Percentiles rank a stretch among this genome's conserved stretches.
These are phyloP conservation scores for Phialophora chinensis DNA, from an alignment of 2,329 filamentous ascomycete species.

Conservation along the genomic window DNA sequence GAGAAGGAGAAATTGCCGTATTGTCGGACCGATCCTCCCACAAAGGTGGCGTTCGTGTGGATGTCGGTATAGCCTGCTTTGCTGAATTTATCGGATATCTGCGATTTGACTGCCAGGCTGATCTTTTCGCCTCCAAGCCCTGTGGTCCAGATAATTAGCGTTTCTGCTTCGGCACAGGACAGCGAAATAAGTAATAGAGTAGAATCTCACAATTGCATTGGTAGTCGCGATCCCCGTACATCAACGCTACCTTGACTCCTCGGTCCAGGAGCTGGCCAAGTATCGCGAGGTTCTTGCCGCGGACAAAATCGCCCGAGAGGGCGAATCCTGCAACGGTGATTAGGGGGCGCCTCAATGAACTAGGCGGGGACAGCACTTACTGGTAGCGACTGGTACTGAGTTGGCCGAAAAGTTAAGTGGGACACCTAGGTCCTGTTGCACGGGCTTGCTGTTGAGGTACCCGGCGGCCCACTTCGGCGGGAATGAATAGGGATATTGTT, in stretches of 20 bases:
- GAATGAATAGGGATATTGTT: slow-evolving; percentile 53
- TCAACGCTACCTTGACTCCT: slow-evolving; percentile 58
- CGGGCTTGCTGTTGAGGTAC: slow-evolving; percentile 63
- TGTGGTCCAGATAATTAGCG: background rate
- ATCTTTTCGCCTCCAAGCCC: slow-evolving; percentile 62
- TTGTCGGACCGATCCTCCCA: slow-evolving; percentile 52
- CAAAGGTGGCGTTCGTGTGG: slow-evolving; percentile 50
- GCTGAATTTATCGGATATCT: slow-evolving; percentile 52
- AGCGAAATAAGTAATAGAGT: background rate
- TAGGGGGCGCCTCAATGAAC: slow-evolving; percentile 41
- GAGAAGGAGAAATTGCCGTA: slow-evolving; percentile 58
- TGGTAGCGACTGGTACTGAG: slow-evolving; percentile 55
- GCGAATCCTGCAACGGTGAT: slow-evolving; percentile 56
- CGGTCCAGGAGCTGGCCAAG: slow-evolving; percentile 57
- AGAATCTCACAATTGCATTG: slow-evolving; percentile 4
- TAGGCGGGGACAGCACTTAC: slow-evolving; percentile 2
- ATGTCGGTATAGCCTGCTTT: slow-evolving; percentile 57
- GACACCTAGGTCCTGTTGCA: slow-evolving; percentile 64
- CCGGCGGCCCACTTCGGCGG: slow-evolving; percentile 53
- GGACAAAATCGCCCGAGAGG: slow-evolving; percentile 43
- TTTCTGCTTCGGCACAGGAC: background rate
- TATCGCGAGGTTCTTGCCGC: slow-evolving; percentile 41
- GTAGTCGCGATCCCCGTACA: slow-evolving; percentile 62
- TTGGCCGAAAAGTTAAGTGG: slow-evolving; percentile 63
- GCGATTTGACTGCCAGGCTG: slow-evolving; percentile 57